phyloP scores from a whole-genome alignment of 768 basidiomycete genomes.

The Podaxis mareebaensis region DNA sequence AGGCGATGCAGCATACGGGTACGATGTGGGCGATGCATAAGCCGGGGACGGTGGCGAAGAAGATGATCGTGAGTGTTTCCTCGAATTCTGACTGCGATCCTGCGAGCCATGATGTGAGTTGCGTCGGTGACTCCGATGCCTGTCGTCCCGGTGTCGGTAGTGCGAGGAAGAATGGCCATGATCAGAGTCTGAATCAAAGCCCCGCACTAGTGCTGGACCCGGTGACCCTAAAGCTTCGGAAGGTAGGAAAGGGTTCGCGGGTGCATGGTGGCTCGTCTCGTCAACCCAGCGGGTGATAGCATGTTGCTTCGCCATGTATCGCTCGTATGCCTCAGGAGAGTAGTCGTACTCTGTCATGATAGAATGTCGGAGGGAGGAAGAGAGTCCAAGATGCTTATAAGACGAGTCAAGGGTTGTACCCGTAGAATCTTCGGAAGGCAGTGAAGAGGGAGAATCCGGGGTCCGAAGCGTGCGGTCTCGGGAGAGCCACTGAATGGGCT shows the following conservation, averaged over 20 bases:
- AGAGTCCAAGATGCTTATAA: neutral
- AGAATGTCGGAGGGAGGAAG: neutral
- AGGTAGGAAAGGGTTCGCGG: constrained; percentile 15
- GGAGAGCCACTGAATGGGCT: neutral
- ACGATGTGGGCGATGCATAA: neutral
- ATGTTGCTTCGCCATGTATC: constrained; percentile 18
- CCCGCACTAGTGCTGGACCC: neutral
- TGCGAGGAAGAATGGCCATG: neutral
- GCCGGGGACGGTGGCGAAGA: neutral
- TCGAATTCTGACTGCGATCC: neutral
- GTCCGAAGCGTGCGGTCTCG: neutral
- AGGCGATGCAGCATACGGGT: neutral
- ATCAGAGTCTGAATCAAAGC: neutral
- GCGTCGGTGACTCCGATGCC: neutral
- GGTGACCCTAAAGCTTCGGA: neutral
- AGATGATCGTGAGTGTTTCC: constrained; percentile 5
- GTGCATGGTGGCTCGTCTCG: constrained; percentile 11
- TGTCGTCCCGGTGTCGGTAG: neutral
- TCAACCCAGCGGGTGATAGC: constrained; percentile 21
- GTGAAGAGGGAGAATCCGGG: neutral
- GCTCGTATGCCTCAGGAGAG: constrained; percentile 20
- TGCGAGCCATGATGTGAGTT: neutral
- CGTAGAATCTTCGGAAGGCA: neutral
- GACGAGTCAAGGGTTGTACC: neutral
- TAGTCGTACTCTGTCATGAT: constrained; percentile 24